These are phyloP conservation scores for Echinosophora koreensis DNA, from an alignment of 306 rosid genomes.

Conservation along the genomic window DNA sequence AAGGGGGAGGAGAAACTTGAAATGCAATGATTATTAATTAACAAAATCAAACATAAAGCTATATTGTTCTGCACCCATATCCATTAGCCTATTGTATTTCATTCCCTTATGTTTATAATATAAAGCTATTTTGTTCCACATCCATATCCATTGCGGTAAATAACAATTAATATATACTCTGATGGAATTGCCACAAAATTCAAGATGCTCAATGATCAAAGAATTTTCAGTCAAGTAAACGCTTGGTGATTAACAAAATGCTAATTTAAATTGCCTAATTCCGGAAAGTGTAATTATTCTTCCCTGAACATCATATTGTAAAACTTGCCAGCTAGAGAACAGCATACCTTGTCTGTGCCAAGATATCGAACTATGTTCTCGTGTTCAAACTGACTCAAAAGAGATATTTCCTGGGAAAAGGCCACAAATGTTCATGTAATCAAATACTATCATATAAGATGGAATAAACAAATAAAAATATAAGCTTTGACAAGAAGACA, in stretches of 20 bases:
- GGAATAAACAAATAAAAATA: conserved; percentile 11
- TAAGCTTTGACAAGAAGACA: conserved; percentile 20
- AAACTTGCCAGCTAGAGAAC: conserved; percentile 8
- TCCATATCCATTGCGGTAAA: neutral
- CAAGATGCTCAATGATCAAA: conserved; percentile 19
- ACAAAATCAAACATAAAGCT: conserved; percentile 15
- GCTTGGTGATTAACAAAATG: conserved; percentile 2
- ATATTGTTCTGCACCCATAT: neutral
- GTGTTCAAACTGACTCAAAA: conserved; percentile 65
- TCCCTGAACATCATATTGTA: neutral
- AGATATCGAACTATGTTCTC: conserved; percentile 65
- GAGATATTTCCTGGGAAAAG: conserved; percentile 62
- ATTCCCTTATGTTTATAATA: neutral
- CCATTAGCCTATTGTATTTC: neutral
- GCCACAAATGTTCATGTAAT: conserved; percentile 10
- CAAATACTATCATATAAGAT: neutral
- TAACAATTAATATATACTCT: neutral
- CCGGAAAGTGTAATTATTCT: neutral
- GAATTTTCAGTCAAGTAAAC: neutral
- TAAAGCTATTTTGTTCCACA: conserved; percentile 11
- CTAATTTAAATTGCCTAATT: neutral
- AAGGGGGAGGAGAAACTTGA: conserved; percentile 1
- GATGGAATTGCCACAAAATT: neutral
- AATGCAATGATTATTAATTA: neutral
- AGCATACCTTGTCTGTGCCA: conserved; percentile 69